Conservation (phyloP, 1,284 basidiomycete species). For the Athelia sp. region DNA sequence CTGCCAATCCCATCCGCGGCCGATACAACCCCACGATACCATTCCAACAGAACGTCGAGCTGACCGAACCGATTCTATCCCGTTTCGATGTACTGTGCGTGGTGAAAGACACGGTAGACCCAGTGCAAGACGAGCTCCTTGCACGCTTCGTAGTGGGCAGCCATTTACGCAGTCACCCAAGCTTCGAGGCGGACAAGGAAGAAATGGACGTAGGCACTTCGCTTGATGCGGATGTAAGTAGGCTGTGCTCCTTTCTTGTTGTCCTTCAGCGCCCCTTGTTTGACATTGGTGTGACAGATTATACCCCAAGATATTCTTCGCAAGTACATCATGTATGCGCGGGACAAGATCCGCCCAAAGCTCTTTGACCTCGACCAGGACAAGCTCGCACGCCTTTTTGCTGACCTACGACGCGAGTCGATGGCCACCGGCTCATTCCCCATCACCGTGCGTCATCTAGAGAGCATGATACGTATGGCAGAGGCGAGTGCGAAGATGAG, state of each 20-base stretch:
- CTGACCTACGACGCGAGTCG: slow-evolving; percentile 95
- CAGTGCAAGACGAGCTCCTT: slow-evolving; percentile 93
- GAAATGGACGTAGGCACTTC: slow-evolving; percentile 89
- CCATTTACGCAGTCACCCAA: slow-evolving; percentile 91
- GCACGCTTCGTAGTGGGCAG: slow-evolving; percentile 97
- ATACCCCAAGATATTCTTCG: slow-evolving; percentile 96
- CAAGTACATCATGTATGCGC: slow-evolving; percentile 99
- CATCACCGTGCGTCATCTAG: slow-evolving; percentile 96
- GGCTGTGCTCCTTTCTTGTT: not conserved
- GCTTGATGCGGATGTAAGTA: slow-evolving; percentile 86
- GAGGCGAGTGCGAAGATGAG: slow-evolving; percentile 99
- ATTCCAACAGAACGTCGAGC: slow-evolving; percentile 97
- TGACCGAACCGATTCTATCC: slow-evolving; percentile 98
- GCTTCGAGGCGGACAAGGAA: slow-evolving; percentile 78
- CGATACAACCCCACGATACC: slow-evolving; percentile 97
- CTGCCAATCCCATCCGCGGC: slow-evolving; percentile 95
- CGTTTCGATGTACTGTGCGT: slow-evolving; percentile 98
- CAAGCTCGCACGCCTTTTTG: slow-evolving; percentile 90
- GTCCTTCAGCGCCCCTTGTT: slow-evolving; percentile 2
- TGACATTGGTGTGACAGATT: slow-evolving; percentile 53
- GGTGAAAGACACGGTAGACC: slow-evolving; percentile 96
- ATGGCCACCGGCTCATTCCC: slow-evolving; percentile 96
- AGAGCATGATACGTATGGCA: slow-evolving; percentile 99
- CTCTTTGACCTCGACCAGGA: slow-evolving; percentile 95
- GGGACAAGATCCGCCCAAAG: slow-evolving; percentile 90